Conservation (phyloP, 371 early-diverging fungal genomes). For the Actinomucor elegans region DNA sequence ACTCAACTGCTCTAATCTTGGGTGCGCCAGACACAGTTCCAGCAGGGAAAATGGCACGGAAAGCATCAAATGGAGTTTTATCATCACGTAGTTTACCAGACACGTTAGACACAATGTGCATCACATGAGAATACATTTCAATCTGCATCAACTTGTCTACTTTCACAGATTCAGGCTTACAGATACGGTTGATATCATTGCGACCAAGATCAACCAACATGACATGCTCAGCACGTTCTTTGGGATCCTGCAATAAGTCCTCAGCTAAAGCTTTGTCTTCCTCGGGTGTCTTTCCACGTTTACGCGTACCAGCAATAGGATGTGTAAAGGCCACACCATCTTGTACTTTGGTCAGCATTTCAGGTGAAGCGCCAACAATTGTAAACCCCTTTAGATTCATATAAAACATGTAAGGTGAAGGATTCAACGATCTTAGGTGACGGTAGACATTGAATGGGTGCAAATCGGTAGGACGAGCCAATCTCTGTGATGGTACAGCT, state of each 20-base stretch:
- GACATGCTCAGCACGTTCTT: conserved; percentile 95
- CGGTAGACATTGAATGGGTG: conserved; percentile 98
- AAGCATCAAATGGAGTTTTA: conserved; percentile 91
- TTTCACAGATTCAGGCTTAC: conserved; percentile 86
- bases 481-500: conserved; percentile 92
- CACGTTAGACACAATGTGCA: conserved; percentile 97
- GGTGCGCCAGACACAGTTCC: conserved; percentile 98
- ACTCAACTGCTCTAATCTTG: conserved; percentile 94
- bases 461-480: conserved; percentile 80
- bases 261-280: conserved; percentile 85
- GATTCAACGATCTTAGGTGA: conserved; percentile 91
- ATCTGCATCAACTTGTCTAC: conserved; percentile 96
- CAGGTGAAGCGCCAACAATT: conserved; percentile 97
- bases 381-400: conserved; percentile 89
- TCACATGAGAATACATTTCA: conserved; percentile 94
- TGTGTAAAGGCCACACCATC: conserved; percentile 82
- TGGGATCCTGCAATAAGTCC: conserved; percentile 84
- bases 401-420: conserved; percentile 99
- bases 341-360: conserved; percentile 94
- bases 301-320: conserved; percentile 97
- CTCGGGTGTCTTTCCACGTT: conserved; percentile 79
- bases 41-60: conserved; percentile 96
- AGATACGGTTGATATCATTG: conserved; percentile 95
- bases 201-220: conserved; percentile 98
- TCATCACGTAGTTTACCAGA: conserved; percentile 85